Evolutionary conservation across 441 rosid genomes (phyloP).

Genomic region (Monsonia emarginata): DNA sequence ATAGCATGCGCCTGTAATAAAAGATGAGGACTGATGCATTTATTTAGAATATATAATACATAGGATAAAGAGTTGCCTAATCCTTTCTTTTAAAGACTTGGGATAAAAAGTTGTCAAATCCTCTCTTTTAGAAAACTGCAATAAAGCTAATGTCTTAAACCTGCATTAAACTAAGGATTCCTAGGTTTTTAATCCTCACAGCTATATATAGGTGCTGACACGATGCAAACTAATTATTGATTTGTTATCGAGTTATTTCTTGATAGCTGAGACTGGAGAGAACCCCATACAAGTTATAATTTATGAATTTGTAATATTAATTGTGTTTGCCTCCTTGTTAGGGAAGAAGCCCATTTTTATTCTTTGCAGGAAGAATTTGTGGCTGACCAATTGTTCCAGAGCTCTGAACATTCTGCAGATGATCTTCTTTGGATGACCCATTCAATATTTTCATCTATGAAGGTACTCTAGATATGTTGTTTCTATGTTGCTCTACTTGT

Average conservation of each 20-base stretch:
- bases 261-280: neutral
- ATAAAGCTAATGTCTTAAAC: neutral
- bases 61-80: too few species aligned
- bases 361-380: slow-evolving; percentile 75
- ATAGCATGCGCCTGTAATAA: too few species aligned
- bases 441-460: slow-evolving; percentile 51
- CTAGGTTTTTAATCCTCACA: too few species aligned
- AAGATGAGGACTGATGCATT: too few species aligned
- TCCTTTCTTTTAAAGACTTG: too few species aligned
- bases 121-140: neutral
- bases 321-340: slow-evolving; percentile 26
- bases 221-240: too few species aligned
- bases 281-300: neutral
- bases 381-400: slow-evolving; percentile 79
- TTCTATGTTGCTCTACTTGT: slow-evolving; percentile 11
- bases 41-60: too few species aligned
- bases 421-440: slow-evolving; percentile 58
- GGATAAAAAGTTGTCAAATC: too few species aligned
- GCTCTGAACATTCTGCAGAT: slow-evolving; percentile 55
- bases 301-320: slow-evolving; percentile 12
- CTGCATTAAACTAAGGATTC: too few species aligned
- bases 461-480: slow-evolving; percentile 37
- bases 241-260: neutral
- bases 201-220: too few species aligned
- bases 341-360: slow-evolving; percentile 68